Conservation (phyloP, 1,284 basidiomycete genomes). For the Pisolithus thermaeus region DNA sequence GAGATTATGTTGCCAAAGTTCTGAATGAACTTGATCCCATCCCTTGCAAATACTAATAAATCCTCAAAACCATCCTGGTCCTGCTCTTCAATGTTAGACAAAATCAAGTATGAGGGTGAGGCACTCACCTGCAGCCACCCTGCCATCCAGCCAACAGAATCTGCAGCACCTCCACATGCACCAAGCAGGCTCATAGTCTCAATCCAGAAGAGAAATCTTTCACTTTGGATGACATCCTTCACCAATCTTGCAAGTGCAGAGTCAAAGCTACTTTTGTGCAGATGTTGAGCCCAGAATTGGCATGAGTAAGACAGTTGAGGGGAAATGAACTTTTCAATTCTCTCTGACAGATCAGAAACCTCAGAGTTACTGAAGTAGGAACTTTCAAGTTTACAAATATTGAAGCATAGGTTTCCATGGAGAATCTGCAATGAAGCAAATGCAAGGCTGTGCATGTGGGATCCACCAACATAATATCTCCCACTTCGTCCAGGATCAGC, state of each 20-base stretch:
- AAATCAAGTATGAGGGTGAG: too few relatives aligned
- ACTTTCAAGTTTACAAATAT: slow-evolving; percentile 16
- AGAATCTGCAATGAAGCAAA: slow-evolving; percentile 16
- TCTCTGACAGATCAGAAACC: slow-evolving; percentile 9
- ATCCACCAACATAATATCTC: neutral
- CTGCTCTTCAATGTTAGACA: too few relatives aligned
- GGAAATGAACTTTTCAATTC: neutral
- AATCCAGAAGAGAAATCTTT: slow-evolving; percentile 20
- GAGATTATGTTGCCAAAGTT: too few relatives aligned
- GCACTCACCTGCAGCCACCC: too few relatives aligned
- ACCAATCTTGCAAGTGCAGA: slow-evolving; percentile 1
- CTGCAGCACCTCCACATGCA: too few relatives aligned
- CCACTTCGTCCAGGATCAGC: too few relatives aligned
- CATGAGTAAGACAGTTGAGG: too few relatives aligned
- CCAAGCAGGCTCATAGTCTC: slow-evolving; percentile 11
- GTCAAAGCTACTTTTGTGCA: slow-evolving; percentile 4
- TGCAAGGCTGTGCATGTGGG: slow-evolving; percentile 9
- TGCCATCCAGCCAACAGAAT: too few relatives aligned
- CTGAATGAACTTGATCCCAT: too few relatives aligned
- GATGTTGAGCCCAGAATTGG: slow-evolving; percentile 20
- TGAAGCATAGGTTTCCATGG: slow-evolving; percentile 26
- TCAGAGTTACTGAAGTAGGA: slow-evolving; percentile 14
- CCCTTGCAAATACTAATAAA: too few relatives aligned
- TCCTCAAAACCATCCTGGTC: too few relatives aligned
- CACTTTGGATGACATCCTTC: neutral